Evolutionary conservation across 352 stramenopile species (phyloP), one percentile per base, ranked within the genome.

Genomic region (Globisporangium echinulatum): DNA sequence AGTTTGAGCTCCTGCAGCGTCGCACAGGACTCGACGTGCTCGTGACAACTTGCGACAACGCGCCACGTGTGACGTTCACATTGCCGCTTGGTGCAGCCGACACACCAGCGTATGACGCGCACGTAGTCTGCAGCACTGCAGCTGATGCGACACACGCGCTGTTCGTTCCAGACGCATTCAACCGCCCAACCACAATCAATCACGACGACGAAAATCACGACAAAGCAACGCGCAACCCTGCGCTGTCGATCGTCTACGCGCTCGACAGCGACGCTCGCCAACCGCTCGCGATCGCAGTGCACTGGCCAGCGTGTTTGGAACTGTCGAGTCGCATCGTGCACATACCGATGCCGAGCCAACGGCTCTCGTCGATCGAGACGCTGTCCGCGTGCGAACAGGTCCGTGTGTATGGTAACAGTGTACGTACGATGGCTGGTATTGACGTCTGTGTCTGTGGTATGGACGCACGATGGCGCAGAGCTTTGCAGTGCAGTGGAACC

Each of bases 241-340:
- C 17, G n/a, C 42, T 69, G 4, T 54, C 39, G 10, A 43, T 66
- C 43, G 14, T 58, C 7, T 57, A 64, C 42, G 33, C 38, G n/a
- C 53, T 62, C 6, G 38, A 43, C 53, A 10, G 9, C 11, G 33
- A 33, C 14, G 52, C 50, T 8, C 50, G 39, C 11, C 10, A 11
- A 40, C 39, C 53, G 7, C 59, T 49, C 13, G 36, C 37, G 0
- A 49, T 52, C 17, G 49, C 49, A 37, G 6, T 83, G 14, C 59
- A 79, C 40, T 83, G 71, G 74, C 58, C 74, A 0, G 15, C 43
- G 13, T 52, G 36, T 46, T 66, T 83, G 62, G 7, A 33, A 13
- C 47, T 83, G 37, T 83, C 74, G 5, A 75, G 69, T 48, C 74
- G 71, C 66, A 67, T 83, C 33, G 72, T 62, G n/a, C 67, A 77